These are phyloP conservation scores for Tetraselmis striata DNA, from an alignment of 139 green algal genomes.

Conservation along the genomic window DNA sequence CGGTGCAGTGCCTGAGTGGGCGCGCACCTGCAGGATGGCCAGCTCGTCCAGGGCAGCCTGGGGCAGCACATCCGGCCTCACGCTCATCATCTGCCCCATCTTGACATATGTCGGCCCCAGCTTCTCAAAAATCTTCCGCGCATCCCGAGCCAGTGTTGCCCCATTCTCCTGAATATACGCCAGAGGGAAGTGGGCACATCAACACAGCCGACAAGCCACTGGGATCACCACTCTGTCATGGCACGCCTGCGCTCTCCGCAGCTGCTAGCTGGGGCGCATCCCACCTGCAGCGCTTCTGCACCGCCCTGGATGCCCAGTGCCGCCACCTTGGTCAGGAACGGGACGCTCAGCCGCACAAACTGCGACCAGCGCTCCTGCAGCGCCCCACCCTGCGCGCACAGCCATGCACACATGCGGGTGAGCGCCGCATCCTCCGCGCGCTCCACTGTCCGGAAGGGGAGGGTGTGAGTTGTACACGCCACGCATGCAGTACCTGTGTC, in stretches of 20 bases:
- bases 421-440: too few relatives aligned
- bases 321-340: constrained; percentile 27
- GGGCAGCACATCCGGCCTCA: constrained; percentile 83
- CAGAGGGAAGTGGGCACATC: too few relatives aligned
- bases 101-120: constrained; percentile 53
- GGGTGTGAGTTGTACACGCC: not conserved
- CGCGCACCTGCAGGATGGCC: constrained; percentile 43
- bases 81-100: constrained; percentile 46
- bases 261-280: too few relatives aligned
- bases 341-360: constrained; percentile 24
- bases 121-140: constrained; percentile 37
- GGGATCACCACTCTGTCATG: too few relatives aligned
- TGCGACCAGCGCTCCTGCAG: constrained; percentile 26
- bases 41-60: constrained; percentile 75
- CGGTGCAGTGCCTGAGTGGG: too few relatives aligned
- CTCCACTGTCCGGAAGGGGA: too few relatives aligned
- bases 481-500: constrained; percentile 4
- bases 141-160: constrained; percentile 24
- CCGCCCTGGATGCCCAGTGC: constrained; percentile 19
- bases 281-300: constrained; percentile 6
- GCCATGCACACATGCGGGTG: too few relatives aligned
- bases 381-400: constrained; percentile 12
- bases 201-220: too few relatives aligned
- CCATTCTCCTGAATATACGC: not conserved
- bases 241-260: too few relatives aligned